Evolutionary conservation across 108 stramenopile genomes (phyloP).

Genomic region (Seminavis robusta): DNA sequence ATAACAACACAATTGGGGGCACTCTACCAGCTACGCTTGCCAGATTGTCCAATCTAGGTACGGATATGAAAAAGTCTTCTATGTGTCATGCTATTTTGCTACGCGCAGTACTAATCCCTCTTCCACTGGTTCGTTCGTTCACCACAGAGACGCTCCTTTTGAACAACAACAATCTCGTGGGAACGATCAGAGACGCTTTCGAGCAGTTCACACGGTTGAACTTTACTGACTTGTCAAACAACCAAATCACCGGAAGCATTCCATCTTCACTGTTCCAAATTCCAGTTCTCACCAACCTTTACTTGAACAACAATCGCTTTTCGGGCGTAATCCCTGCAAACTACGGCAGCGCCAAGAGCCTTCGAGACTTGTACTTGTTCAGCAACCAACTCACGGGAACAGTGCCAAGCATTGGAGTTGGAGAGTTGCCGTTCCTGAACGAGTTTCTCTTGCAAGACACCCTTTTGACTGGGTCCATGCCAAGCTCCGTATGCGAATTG

Average conservation of each 20-base stretch:
- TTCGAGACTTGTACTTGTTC: slow-evolving; percentile 50
- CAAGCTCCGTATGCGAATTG: slow-evolving; percentile 32
- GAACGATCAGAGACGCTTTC: slow-evolving; percentile 54
- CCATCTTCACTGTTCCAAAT: slow-evolving; percentile 63
- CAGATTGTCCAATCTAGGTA: not conserved
- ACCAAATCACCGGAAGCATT: slow-evolving; percentile 60
- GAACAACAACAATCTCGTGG: slow-evolving; percentile 64
- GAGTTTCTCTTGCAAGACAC: slow-evolving; percentile 47
- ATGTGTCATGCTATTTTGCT: not conserved
- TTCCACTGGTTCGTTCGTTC: not conserved
- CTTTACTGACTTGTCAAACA: slow-evolving; percentile 62
- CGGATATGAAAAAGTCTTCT: not conserved
- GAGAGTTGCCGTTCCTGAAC: slow-evolving; percentile 18
- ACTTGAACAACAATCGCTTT: slow-evolving; percentile 68
- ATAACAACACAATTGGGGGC: slow-evolving; percentile 66
- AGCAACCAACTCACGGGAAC: slow-evolving; percentile 57
- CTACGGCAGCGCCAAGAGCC: slow-evolving; percentile 15
- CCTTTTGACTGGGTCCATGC: slow-evolving; percentile 38
- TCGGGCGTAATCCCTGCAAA: slow-evolving; percentile 65
- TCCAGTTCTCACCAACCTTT: slow-evolving; percentile 50
- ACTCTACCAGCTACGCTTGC: slow-evolving; percentile 45
- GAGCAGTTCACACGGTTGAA: slow-evolving; percentile 43
- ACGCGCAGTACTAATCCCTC: not conserved
- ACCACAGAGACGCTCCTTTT: slow-evolving; percentile 38
- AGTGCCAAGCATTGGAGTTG: slow-evolving; percentile 23